Percentiles rank a stretch among this genome's conserved stretches.
phyloP scores from a whole-genome alignment of 2,329 filamentous ascomycete species.

The Arthrobotrys musiformis region DNA sequence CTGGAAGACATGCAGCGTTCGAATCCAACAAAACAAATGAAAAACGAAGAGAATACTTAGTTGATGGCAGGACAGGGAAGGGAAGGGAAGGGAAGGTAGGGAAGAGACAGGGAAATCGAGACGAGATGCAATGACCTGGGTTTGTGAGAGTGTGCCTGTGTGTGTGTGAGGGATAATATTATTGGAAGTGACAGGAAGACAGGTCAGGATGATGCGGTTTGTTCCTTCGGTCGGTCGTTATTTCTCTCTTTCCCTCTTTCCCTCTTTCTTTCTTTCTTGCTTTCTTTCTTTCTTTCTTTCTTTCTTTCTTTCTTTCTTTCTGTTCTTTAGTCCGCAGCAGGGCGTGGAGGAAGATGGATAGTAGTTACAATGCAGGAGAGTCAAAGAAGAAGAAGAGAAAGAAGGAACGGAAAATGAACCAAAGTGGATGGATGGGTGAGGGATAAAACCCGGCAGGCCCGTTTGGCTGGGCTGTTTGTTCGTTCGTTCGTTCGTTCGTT shows the following conservation, averaged over 20 bases:
- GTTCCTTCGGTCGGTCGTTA: background rate
- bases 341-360: no score
- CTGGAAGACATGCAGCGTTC: no score
- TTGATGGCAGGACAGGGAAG: background rate
- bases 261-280: background rate
- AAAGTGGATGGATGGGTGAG: background rate
- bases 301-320: no score
- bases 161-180: background rate
- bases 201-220: background rate
- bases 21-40: background rate
- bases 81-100: constrained; percentile 1
- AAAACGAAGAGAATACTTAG: background rate
- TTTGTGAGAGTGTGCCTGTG: background rate
- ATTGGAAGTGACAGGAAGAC: background rate
- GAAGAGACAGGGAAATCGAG: constrained; percentile 6
- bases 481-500: no score
- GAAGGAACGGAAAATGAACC: background rate
- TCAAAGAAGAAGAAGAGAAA: background rate
- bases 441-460: constrained; percentile 3
- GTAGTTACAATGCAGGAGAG: no score
- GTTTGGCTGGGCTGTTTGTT: no score
- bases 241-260: background rate
- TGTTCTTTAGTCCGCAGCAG: no score
- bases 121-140: background rate
- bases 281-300: background rate